phyloP scores from a whole-genome alignment of 2,329 filamentous ascomycete species.

The Aspergillus tanneri region DNA sequence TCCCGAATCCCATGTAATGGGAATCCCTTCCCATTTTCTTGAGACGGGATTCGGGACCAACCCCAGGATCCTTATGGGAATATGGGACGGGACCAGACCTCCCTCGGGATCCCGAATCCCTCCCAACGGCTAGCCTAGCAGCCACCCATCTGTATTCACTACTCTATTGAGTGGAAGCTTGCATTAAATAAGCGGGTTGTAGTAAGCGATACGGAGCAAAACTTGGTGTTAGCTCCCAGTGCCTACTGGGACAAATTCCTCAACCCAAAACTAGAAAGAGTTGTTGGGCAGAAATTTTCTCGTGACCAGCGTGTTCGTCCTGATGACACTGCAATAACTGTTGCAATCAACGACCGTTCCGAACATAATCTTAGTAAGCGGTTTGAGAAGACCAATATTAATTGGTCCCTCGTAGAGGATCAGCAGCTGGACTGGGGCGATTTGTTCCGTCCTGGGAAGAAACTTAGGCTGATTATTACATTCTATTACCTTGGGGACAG shows the following conservation, averaged over 20 bases:
- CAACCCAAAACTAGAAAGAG: slow-evolving; percentile 14
- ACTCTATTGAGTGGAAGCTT: slow-evolving; percentile 18
- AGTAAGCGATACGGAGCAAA: slow-evolving; percentile 13
- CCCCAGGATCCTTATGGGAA: too few relatives aligned
- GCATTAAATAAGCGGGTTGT: slow-evolving; percentile 16
- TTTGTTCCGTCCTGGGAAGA: slow-evolving; percentile 16
- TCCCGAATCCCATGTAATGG: too few relatives aligned
- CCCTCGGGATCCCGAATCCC: too few relatives aligned
- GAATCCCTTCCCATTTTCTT: too few relatives aligned
- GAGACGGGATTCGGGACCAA: too few relatives aligned
- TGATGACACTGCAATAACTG: not conserved
- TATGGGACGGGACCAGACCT: too few relatives aligned
- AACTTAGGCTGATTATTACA: slow-evolving; percentile 13
- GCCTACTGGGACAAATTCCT: slow-evolving; percentile 14
- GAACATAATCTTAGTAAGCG: not conserved
- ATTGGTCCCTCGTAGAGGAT: slow-evolving; percentile 15
- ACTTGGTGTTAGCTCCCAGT: slow-evolving; percentile 15
- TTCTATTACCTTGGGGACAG: slow-evolving; percentile 18
- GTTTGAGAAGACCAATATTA: slow-evolving; percentile 15
- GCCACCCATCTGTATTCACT: slow-evolving; percentile 16
- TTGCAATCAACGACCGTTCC: not conserved
- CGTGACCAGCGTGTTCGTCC: not conserved
- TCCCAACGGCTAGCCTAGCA: too few relatives aligned
- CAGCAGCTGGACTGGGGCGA: slow-evolving; percentile 12
- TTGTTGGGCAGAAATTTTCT: not conserved